Conservation (phyloP, 192 early-diverging fungal genomes). For the Powellomyces hirtus region DNA sequence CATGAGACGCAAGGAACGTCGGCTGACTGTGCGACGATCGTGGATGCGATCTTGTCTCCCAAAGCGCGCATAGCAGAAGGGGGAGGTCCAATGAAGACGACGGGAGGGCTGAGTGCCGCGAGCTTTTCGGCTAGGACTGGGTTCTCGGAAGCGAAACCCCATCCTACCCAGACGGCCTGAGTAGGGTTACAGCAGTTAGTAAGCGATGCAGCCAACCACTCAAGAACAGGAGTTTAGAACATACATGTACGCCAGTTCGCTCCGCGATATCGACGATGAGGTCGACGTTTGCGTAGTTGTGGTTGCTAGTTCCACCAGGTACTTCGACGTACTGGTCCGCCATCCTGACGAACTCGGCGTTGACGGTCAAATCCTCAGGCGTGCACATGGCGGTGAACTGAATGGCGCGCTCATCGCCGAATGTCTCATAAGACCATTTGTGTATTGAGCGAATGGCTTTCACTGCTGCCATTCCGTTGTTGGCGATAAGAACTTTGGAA, state of each 20-base stretch:
- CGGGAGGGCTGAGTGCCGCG: conserved; percentile 64
- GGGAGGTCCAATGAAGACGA: conserved; percentile 96
- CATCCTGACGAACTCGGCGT: conserved; percentile 99
- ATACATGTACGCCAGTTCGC: conserved; percentile 79
- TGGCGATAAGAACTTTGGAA: conserved; percentile 94
- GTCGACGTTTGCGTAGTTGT: conserved; percentile 99
- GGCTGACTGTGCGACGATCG: conserved; percentile 97
- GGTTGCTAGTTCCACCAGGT: conserved; percentile 95
- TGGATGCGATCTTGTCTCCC: conserved; percentile 99
- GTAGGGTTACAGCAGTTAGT: not conserved
- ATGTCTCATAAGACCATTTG: conserved; percentile 97
- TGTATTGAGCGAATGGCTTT: conserved; percentile 98
- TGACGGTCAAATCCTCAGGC: conserved; percentile 94
- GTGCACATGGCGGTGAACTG: conserved; percentile 98
- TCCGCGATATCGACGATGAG: conserved; percentile 98
- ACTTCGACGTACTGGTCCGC: conserved; percentile 99
- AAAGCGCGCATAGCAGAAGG: conserved; percentile 96
- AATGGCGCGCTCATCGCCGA: conserved; percentile 94
- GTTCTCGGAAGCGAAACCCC: conserved; percentile 99
- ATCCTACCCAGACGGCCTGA: conserved; percentile 95
- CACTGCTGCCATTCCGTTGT: conserved; percentile 99
- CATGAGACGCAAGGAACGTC: conserved; percentile 95
- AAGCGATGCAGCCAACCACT: not conserved
- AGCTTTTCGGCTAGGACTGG: conserved; percentile 92
- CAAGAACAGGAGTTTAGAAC: conserved; percentile 18